Conservation (phyloP, 768 basidiomycete species). For the Suillus plorans region DNA sequence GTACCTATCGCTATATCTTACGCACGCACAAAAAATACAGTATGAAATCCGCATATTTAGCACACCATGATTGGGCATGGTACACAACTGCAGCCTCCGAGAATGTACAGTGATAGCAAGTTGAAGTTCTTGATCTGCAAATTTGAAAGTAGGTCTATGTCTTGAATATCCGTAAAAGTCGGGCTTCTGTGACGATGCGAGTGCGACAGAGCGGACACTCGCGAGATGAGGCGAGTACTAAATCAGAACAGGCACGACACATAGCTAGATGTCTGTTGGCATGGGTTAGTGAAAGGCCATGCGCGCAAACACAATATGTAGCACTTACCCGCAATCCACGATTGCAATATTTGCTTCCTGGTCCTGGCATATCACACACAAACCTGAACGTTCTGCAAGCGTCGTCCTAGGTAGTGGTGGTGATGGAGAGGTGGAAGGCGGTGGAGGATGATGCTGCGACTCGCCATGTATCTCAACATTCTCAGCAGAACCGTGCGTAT, state of each 20-base stretch:
- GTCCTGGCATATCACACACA: constrained; percentile 93
- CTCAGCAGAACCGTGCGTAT: background rate
- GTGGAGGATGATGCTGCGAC: constrained; percentile 12
- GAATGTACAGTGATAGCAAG: background rate
- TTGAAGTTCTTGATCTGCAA: background rate
- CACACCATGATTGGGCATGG: background rate
- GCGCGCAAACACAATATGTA: background rate
- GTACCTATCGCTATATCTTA: background rate
- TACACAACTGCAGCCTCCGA: background rate
- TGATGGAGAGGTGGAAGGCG: constrained; percentile 18
- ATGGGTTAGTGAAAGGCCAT: background rate
- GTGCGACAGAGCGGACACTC: constrained; percentile 93
- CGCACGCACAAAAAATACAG: background rate
- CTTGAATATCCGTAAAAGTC: constrained; percentile 77
- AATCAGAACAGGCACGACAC: constrained; percentile 77
- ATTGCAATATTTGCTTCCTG: constrained; percentile 93
- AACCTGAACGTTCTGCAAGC: constrained; percentile 60
- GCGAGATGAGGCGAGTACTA: constrained; percentile 73
- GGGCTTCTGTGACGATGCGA: constrained; percentile 78
- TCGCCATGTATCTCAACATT: constrained; percentile 6
- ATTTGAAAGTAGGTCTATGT: constrained; percentile 27
- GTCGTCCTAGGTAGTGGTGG: constrained; percentile 21
- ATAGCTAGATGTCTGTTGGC: constrained; percentile 69
- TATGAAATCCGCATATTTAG: background rate
- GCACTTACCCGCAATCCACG: constrained; percentile 87